Conservation (phyloP, 495 filamentous ascomycete genomes). For the Cercophora samala region DNA sequence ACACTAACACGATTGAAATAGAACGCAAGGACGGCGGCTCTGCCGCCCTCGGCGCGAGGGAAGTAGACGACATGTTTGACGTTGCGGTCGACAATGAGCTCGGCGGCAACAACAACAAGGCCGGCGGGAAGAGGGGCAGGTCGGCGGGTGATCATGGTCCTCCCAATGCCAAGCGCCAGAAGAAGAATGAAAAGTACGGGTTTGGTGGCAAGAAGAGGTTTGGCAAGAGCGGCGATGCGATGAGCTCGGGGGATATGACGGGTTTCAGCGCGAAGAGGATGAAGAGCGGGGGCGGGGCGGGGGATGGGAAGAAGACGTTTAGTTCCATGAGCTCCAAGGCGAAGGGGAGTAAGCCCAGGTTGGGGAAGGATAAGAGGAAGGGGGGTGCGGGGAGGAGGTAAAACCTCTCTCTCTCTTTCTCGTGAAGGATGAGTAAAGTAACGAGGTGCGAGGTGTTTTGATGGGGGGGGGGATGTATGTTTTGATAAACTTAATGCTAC, state of each 20-base stretch:
- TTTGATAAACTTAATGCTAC: neutral
- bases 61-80: slow-evolving; percentile 92
- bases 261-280: slow-evolving; percentile 79
- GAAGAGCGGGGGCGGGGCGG: slow-evolving; percentile 51
- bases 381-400: slow-evolving; percentile 24
- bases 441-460: too few species aligned
- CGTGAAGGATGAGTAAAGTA: too few species aligned
- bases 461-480: neutral
- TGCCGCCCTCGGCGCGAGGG: slow-evolving; percentile 56
- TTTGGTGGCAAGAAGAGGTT: slow-evolving; percentile 92
- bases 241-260: slow-evolving; percentile 71
- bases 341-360: slow-evolving; percentile 20
- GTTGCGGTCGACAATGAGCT: slow-evolving; percentile 82
- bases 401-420: neutral
- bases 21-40: slow-evolving; percentile 77
- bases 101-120: slow-evolving; percentile 38
- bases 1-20: slow-evolving; percentile 37
- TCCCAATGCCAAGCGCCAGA: slow-evolving; percentile 70
- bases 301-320: slow-evolving; percentile 21
- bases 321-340: slow-evolving; percentile 9
- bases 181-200: slow-evolving; percentile 90
- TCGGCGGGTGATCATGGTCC: slow-evolving; percentile 32
- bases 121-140: slow-evolving; percentile 44
- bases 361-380: slow-evolving; percentile 44
- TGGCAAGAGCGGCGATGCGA: slow-evolving; percentile 82